Conservation (phyloP, 257 asterid species). For the Solanum tarapatanum region DNA sequence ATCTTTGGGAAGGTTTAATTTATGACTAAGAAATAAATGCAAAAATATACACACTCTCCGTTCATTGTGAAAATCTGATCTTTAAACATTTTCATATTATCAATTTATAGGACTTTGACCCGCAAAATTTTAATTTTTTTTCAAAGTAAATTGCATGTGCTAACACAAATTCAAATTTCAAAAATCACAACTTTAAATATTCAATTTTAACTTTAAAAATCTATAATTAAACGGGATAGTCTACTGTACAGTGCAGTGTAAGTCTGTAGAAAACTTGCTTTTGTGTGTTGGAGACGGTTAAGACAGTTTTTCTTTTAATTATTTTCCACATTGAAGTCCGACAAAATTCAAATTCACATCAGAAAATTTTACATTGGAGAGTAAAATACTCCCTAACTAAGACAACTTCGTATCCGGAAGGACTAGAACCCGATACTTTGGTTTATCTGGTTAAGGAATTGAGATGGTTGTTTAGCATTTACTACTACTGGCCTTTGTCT, state of each 20-base stretch:
- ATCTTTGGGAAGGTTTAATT: not conserved
- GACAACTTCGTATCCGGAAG: too few relatives aligned
- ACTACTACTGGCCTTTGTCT: not conserved
- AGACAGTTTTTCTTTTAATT: not conserved
- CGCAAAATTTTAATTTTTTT: not conserved
- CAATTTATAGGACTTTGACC: not conserved
- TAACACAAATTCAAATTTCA: not conserved
- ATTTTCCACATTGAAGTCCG: too few relatives aligned
- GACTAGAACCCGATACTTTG: too few relatives aligned
- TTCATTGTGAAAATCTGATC: not conserved
- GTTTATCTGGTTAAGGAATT: not conserved
- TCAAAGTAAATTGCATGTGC: not conserved
- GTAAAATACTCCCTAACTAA: too few relatives aligned
- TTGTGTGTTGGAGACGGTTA: not conserved
- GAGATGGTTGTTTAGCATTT: not conserved
- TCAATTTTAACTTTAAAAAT: not conserved
- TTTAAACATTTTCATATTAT: too few relatives aligned
- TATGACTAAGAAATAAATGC: not conserved
- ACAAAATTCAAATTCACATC: too few relatives aligned
- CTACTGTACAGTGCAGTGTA: not conserved
- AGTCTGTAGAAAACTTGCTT: not conserved
- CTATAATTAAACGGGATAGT: not conserved
- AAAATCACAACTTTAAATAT: too few relatives aligned
- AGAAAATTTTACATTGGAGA: too few relatives aligned
- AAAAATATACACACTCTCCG: not conserved